Evolutionary conservation across 257 asterid genomes (phyloP).

Genomic region (Lycium ferocissimum): DNA sequence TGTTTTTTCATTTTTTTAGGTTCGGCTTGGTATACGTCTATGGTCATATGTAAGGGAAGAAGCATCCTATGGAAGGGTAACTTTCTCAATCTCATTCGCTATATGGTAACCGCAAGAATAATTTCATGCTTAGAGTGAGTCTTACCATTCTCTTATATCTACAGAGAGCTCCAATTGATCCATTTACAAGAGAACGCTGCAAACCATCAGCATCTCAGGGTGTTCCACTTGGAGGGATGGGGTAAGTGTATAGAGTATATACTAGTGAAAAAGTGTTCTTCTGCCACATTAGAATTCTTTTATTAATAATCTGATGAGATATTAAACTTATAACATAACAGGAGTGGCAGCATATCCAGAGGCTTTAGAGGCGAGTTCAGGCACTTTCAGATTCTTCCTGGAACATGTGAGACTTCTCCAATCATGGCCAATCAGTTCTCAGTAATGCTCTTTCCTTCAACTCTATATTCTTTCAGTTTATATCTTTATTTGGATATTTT

Average conservation of each 20-base stretch:
- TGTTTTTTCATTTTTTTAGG: slow-evolving; percentile 45
- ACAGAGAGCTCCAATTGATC: slow-evolving; percentile 99
- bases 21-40: slow-evolving; percentile 90
- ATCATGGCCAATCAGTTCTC: slow-evolving; percentile 99
- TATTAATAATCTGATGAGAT: slow-evolving; percentile 21
- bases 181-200: slow-evolving; percentile 87
- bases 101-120: not conserved
- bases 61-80: slow-evolving; percentile 98
- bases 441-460: slow-evolving; percentile 54
- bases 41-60: slow-evolving; percentile 95
- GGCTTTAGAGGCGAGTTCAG: slow-evolving; percentile 98
- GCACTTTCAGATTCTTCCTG: slow-evolving; percentile 96
- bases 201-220: slow-evolving; percentile 97
- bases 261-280: not conserved
- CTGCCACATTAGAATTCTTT: not conserved
- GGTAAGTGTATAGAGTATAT: slow-evolving; percentile 56
- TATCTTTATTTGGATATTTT: slow-evolving; percentile 23
- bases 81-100: slow-evolving; percentile 35
- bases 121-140: not conserved
- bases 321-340: slow-evolving; percentile 47
- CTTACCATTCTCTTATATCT: slow-evolving; percentile 25
- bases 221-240: slow-evolving; percentile 99
- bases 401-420: slow-evolving; percentile 92
- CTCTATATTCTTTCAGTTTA: slow-evolving; percentile 34
- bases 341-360: slow-evolving; percentile 99